Conservation (phyloP, 2,329 filamentous ascomycete genomes). For the Cytospora chrysosperma region DNA sequence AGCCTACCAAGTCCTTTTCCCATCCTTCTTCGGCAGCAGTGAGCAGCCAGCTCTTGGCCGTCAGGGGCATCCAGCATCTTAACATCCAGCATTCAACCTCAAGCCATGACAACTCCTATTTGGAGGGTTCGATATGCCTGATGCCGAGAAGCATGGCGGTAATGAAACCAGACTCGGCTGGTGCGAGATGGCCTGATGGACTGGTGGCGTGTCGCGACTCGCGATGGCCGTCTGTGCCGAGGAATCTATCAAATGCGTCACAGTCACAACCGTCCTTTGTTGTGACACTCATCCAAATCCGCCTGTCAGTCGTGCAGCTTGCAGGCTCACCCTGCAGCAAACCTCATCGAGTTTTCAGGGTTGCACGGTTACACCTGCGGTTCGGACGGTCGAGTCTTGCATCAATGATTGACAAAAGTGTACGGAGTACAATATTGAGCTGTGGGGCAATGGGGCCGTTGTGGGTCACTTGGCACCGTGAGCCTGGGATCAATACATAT, state of each 20-base stretch:
- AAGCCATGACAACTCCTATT: too few relatives aligned
- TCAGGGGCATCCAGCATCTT: too few relatives aligned
- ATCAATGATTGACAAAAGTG: too few relatives aligned
- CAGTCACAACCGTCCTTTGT: conserved; percentile 10
- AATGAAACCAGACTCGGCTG: neutral
- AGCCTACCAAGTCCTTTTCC: neutral
- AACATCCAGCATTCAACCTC: too few relatives aligned
- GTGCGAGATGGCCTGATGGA: neutral
- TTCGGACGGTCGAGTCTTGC: too few relatives aligned
- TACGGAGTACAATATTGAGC: too few relatives aligned
- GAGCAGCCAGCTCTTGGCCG: too few relatives aligned
- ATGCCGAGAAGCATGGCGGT: neutral
- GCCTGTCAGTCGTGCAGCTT: conserved; percentile 14
- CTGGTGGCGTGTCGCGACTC: conserved; percentile 3
- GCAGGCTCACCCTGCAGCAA: neutral
- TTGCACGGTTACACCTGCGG: neutral
- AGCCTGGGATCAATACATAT: neutral
- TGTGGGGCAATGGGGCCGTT: neutral
- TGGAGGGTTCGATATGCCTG: too few relatives aligned
- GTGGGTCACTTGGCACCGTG: neutral
- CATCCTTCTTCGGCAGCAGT: neutral
- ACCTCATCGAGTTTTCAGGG: neutral
- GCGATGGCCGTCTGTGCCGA: neutral
- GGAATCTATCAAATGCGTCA: conserved; percentile 7
- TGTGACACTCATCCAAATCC: conserved; percentile 2